These are phyloP conservation scores for Nicotiana noctiflora DNA, from an alignment of 257 asterid species.

Conservation along the genomic window DNA sequence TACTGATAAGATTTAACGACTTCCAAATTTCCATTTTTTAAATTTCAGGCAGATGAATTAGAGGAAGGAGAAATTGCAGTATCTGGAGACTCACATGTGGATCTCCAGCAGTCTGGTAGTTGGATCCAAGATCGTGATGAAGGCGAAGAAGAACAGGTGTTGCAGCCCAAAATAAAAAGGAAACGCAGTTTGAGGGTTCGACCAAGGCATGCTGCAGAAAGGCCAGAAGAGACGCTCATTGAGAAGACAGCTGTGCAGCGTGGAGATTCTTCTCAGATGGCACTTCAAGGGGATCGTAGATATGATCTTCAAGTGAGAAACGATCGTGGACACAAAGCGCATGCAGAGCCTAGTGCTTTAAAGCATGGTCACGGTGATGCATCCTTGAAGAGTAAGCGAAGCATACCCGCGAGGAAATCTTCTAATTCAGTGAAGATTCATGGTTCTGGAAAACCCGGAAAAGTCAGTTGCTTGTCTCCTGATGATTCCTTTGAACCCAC, in stretches of 20 bases:
- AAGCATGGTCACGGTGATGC: constrained; percentile 49
- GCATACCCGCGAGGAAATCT: constrained; percentile 43
- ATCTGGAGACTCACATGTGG: constrained; percentile 85
- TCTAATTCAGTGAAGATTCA: constrained; percentile 32
- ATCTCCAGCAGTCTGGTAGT: constrained; percentile 95
- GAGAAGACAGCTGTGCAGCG: constrained; percentile 56
- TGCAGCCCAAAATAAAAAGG: constrained; percentile 89
- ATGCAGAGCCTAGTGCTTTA: constrained; percentile 42
- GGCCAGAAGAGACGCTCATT: constrained; percentile 49
- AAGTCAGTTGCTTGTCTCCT: constrained; percentile 32
- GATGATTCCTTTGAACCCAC: constrained; percentile 49
- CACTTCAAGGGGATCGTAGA: constrained; percentile 56
- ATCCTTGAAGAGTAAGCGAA: constrained; percentile 47
- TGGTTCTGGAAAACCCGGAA: constrained; percentile 50
- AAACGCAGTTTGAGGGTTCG: constrained; percentile 87
- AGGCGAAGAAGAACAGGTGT: constrained; percentile 96
- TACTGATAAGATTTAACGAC: constrained; percentile 8
- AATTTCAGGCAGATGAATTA: constrained; percentile 65
- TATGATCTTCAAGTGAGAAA: constrained; percentile 46
- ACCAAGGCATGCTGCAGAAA: constrained; percentile 63
- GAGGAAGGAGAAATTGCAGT: constrained; percentile 96
- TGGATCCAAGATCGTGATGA: constrained; percentile 96
- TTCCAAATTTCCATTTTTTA: neutral
- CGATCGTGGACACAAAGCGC: constrained; percentile 42
- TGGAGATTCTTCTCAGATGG: constrained; percentile 53